phyloP scores from a whole-genome alignment of 805 yeast species.

The Yamadazyma tumulicola region DNA sequence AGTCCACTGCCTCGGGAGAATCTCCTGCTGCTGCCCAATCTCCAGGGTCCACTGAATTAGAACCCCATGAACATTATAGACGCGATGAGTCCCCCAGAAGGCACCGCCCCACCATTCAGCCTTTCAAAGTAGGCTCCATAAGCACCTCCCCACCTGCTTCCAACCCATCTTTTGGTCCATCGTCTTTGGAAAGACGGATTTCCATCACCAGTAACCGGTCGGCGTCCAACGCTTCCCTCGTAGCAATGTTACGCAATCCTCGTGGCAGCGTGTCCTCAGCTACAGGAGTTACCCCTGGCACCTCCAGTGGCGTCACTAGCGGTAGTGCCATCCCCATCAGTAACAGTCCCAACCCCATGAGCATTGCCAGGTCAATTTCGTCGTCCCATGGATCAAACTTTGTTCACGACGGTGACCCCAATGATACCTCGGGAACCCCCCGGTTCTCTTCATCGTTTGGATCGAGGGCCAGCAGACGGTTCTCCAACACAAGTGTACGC shows the following conservation, averaged over 20 bases:
- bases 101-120: conserved; percentile 42
- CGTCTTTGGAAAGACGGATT: conserved; percentile 34
- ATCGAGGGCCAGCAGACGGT: conserved; percentile 54
- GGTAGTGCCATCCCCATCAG: conserved; percentile 11
- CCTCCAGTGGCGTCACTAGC: conserved; percentile 10
- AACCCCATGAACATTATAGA: too few species aligned
- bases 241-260: conserved; percentile 50
- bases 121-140: conserved; percentile 63
- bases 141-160: conserved; percentile 39
- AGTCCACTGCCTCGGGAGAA: conserved; percentile 15
- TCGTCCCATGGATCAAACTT: conserved; percentile 38
- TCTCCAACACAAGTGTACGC: conserved; percentile 30
- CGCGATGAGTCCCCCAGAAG: conserved; percentile 11
- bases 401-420: conserved; percentile 25
- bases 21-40: conserved; percentile 21
- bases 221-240: conserved; percentile 51
- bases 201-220: conserved; percentile 46
- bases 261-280: conserved; percentile 43
- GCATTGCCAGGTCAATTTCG: conserved; percentile 35
- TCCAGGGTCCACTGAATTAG: background rate
- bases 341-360: conserved; percentile 11
- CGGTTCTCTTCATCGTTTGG: conserved; percentile 73
- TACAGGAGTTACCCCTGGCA: conserved; percentile 14
- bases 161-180: conserved; percentile 9
- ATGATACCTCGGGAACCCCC: conserved; percentile 41